These are phyloP conservation scores for Rhynchosporium secalis DNA, from an alignment of 2,329 filamentous ascomycete species.

Conservation along the genomic window DNA sequence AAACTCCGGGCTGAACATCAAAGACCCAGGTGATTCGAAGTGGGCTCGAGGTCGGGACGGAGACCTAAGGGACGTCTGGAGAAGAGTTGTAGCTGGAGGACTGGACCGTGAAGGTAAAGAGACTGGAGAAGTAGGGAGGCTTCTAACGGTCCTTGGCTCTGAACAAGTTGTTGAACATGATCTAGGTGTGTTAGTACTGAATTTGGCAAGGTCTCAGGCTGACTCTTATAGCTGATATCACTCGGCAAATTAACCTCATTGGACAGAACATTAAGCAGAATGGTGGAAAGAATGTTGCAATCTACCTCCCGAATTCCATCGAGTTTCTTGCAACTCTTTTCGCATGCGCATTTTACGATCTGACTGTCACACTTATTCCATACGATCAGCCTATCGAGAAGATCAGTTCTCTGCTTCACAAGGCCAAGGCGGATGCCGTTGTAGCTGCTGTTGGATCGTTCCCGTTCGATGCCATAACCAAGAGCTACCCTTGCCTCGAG, in stretches of 20 bases:
- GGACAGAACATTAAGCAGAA: constrained; percentile 74
- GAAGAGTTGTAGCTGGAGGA: constrained; percentile 64
- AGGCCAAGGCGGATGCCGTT: constrained; percentile 75
- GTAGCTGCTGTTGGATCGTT: constrained; percentile 85
- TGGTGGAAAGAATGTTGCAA: constrained; percentile 73
- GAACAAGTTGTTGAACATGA: constrained; percentile 73
- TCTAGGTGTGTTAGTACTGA: constrained; percentile 48
- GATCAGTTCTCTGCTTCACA: constrained; percentile 70
- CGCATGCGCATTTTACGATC: constrained; percentile 79
- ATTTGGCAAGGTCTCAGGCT: constrained; percentile 11
- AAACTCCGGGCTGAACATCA: constrained; percentile 76
- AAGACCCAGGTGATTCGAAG: constrained; percentile 74
- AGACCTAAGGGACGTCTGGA: constrained; percentile 90
- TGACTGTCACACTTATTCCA: constrained; percentile 82
- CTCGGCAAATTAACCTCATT: constrained; percentile 83
- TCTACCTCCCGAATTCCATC: constrained; percentile 91
- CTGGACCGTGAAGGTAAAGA: constrained; percentile 61
- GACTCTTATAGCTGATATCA: constrained; percentile 62
- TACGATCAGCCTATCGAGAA: constrained; percentile 72
- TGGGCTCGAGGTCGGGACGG: constrained; percentile 84
- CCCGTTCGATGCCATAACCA: constrained; percentile 71
- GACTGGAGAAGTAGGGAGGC: constrained; percentile 62
- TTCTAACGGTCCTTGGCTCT: constrained; percentile 78
- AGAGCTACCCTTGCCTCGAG: constrained; percentile 68
- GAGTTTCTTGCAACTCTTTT: constrained; percentile 83